phyloP scores from a whole-genome alignment of 1,284 basidiomycete species.

The Hymenochaete sp. region DNA sequence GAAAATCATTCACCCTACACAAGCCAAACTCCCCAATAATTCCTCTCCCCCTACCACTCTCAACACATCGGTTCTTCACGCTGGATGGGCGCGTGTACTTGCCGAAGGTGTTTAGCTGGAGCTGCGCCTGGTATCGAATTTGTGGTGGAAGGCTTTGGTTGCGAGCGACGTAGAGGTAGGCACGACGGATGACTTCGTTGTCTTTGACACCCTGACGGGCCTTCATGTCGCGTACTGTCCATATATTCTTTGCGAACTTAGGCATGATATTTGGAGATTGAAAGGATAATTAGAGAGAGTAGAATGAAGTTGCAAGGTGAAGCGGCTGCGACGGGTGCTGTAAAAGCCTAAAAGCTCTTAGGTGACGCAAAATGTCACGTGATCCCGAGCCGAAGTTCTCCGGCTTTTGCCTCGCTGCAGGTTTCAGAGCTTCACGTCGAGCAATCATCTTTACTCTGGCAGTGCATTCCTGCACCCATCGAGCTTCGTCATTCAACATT shows the following conservation, averaged over 20 bases:
- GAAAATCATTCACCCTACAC: conserved; percentile 60
- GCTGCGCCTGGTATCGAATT: conserved; percentile 91
- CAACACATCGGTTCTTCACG: conserved; percentile 83
- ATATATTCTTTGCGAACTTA: conserved; percentile 35
- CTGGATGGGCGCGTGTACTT: conserved; percentile 74
- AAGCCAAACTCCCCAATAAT: conserved; percentile 85
- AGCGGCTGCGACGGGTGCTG: too few species aligned
- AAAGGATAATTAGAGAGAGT: neutral
- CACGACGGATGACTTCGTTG: conserved; percentile 75
- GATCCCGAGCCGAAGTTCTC: too few species aligned
- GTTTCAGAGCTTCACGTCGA: too few species aligned
- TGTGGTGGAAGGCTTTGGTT: conserved; percentile 79
- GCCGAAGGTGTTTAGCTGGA: conserved; percentile 85
- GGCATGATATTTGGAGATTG: conserved; percentile 21
- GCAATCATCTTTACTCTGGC: too few species aligned
- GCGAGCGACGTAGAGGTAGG: conserved; percentile 84
- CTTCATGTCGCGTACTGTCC: conserved; percentile 71
- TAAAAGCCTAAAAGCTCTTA: too few species aligned
- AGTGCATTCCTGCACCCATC: too few species aligned
- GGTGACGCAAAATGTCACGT: too few species aligned
- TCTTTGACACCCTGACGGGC: conserved; percentile 61
- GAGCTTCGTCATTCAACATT: too few species aligned
- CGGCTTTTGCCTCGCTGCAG: too few species aligned
- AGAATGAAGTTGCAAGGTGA: neutral
- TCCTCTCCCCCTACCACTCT: conserved; percentile 79